Base-by-base conservation (phyloP, 345 rosid genomes). In the Clausena lansium region DNA sequence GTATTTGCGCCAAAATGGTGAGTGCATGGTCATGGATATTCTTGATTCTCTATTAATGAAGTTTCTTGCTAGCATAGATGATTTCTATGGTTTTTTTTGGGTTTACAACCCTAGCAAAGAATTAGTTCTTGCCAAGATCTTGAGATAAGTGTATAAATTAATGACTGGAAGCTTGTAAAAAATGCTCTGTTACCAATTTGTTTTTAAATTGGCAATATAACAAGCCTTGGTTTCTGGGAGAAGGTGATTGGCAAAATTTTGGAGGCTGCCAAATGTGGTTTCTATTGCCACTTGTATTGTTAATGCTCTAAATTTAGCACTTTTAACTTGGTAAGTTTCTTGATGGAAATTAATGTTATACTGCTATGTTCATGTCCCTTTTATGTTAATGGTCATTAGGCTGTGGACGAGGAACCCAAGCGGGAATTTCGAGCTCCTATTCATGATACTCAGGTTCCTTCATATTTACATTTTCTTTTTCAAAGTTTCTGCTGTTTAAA, bases 371-470 rank as follows among this genome's bases (percentile, higher is more conserved):
- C 32, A 15, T 63, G 67, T 35, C 39, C 2, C n/a, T 62, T 25
- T 27, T 67, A 35, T 25, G 11, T 45, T 45, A 52, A 65, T n/a
- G 52, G 60, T 60, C 39, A 28, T 70, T 85, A 87, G 91, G 86
- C 36, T 68, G 71, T 54, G 70, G 74, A 55, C 11, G 85, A 59
- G 58, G 87, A 71, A 70, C 64, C 70, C 28, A 82, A 80, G 58
- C 87, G 83, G 79, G 76, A 79, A 73, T 86, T 88, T 84, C 80
- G 82, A 80, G 85, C 88, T 71, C 90, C 95, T 39, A 38, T 87
- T 74, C 79, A 81, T 76, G 89, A 91, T 79, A 82, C 91, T 54
- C 89, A 89, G 91, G 95, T 91, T 83, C 57, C 17, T 35, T 76
- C 45, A 30, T 65, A 35, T 35, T 36, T 2, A 19, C 6, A 0